Base-by-base conservation (phyloP, 2,329 filamentous ascomycete genomes). In the Sclerotiophoma versabilis region DNA sequence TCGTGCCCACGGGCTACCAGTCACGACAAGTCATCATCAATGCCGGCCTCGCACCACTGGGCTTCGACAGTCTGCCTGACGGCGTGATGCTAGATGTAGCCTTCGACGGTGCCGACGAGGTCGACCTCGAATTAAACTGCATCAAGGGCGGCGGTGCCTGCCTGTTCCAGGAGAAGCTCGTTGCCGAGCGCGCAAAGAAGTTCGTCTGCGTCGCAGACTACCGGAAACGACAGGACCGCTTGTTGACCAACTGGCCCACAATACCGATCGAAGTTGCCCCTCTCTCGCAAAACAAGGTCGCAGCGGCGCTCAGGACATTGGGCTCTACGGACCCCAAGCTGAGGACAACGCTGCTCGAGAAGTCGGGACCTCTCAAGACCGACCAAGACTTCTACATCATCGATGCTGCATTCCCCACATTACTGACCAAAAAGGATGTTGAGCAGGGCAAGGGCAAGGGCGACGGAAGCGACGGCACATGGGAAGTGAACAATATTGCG, bases 71-170 rank as follows among this genome's bases (percentile, higher is more conserved):
- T 56, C 80, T 96, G 14, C 88, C 90, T 1, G 72, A 81, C 33
- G 81, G 82, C 48, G 79, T 79, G 14, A 71, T 87, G 71, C 83
- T 99, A 23, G 93, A 98, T 69, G 89, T 98, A 15, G 91, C 90
- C 43, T 99, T 99, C 73, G 95, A 99, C 71, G 95, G 95, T 48
- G 95, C 95, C 4, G 95, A 99, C 74, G 95, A 99, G 80, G 92
- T 99, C 26, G 95, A 99, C 73, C 87, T 91, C 39, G 90, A 96
- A 46, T 79, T 99, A 56, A 99, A 98, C 77, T 92, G 93, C 72
- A 98, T 99, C 80, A 98, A 98, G 80, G 95, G 95, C 49, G 95
- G 95, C 43, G 95, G 95, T 54, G 95, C 92, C n/a, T 99, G 95
- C 77, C 79, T 98, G 51, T 96, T 96, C 80, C 95, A 98, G 76